Conservation (phyloP, 2,329 filamentous ascomycete genomes). For the Neonectria faginata region DNA sequence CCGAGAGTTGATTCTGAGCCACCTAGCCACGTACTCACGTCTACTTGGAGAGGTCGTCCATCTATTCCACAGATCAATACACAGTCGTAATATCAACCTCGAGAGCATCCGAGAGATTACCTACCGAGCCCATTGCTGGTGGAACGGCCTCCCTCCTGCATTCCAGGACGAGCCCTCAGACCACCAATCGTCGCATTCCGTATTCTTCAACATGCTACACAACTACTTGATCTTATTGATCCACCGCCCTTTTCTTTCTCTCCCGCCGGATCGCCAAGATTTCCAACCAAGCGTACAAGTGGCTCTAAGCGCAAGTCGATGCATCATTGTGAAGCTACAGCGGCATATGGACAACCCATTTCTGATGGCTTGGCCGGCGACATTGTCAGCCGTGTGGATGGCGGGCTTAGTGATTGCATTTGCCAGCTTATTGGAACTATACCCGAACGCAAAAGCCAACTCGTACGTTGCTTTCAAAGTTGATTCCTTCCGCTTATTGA, state of each 20-base stretch:
- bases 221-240: constrained; percentile 50
- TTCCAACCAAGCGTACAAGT: constrained; percentile 49
- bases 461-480: constrained; percentile 10
- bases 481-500: background rate
- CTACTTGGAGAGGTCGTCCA: constrained; percentile 37
- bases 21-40: constrained; percentile 37
- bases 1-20: constrained; percentile 30
- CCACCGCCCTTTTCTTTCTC: constrained; percentile 51
- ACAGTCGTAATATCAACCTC: constrained; percentile 36
- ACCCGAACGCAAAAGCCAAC: constrained; percentile 37
- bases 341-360: constrained; percentile 19
- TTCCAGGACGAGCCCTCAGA: constrained; percentile 14
- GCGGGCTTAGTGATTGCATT: constrained; percentile 52
- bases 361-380: constrained; percentile 49
- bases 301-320: constrained; percentile 45
- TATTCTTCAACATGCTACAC: constrained; percentile 48
- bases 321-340: constrained; percentile 43
- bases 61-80: constrained; percentile 44
- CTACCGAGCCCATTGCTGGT: constrained; percentile 41
- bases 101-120: constrained; percentile 37
- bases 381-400: constrained; percentile 53
- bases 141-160: constrained; percentile 39
- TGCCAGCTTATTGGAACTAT: constrained; percentile 47
- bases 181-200: constrained; percentile 15
- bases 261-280: constrained; percentile 40